Evolutionary conservation across 2,329 filamentous ascomycete genomes (phyloP), one percentile per base, ranked within the genome.

Genomic region (Tolypocladium ovalisporum): DNA sequence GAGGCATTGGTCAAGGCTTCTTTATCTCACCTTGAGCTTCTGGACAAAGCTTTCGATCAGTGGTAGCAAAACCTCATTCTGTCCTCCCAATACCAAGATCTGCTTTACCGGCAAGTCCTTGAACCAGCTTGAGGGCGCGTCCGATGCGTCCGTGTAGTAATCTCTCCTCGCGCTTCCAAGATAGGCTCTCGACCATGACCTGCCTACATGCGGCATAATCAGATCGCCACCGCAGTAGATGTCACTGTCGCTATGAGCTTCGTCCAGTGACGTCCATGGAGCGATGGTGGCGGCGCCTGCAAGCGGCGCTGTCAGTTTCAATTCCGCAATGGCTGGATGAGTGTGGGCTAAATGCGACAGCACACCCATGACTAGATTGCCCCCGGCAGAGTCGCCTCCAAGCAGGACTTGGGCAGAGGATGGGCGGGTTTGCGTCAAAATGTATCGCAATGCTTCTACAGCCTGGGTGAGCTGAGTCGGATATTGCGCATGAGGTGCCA

Each of bases 311-410:
- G 36, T n/a, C 8, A 64, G 3, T n/a, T 36, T 44, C 29, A 65
- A 56, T 51, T 54, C 57, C n/a, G 36, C 35, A 15, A 65, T 65
- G 51, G 61, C 53, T 7, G 58, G 57, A 37, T 65, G 63, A 10
- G 55, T 55, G 35, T 65, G 63, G 32, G 60, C 59, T 6, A 64
- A 54, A 54, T 65, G 63, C 9, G 62, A 63, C 24, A 65, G 57
- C 19, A 65, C 61, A 34, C 61, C 63, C 22, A 64, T 37, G 39
- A 55, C 60, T 15, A 65, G 56, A 42, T 64, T 64, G 15, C 59
- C 63, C 47, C 63, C 63, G 1, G 63, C 63, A 2, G 63, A 65
- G 52, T 65, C 63, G 39, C 63, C 63, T 49, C 61, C 63, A 13
- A 64, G 54, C 9, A 63, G 52, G 2, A 64, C 58, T 27, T 58